Evolutionary conservation across 495 filamentous ascomycete species (phyloP), one percentile per base, ranked within the genome.

Genomic region (Paragyromitra xinjiangensis): DNA sequence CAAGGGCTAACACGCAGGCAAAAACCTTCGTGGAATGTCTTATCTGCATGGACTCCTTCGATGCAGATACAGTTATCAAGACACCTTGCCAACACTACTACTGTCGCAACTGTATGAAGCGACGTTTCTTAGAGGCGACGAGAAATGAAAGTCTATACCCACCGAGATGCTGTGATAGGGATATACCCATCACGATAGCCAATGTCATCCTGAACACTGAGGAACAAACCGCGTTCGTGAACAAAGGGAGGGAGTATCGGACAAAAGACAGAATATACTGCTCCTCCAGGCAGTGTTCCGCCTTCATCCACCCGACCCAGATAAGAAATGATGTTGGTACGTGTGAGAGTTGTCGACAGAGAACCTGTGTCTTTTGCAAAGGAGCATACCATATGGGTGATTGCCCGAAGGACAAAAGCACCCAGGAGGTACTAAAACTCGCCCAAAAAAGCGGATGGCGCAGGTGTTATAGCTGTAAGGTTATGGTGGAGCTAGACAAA

Each of bases 361-460:
- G 37, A 6, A 86, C 84, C 6, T 87, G 85, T 69, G 68, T 73
- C 6, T 51, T 78, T n/a, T 86, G 85, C 72, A 84, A 85, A 66
- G 61, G 45, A 11, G n/a, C n/a, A 7, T 58, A 70, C 0, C 84
- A 86, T 71, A 6, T 29, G 0, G 81, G 79, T 0, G 64, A 70
- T 26, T 85, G 85, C 26, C 73, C 73, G 0, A 56, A 73, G 0
- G 81, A 84, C 55, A 63, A 34, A 34, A 69, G 5, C 24, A 53
- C 68, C 6, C 45, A 69, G 48, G 73, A 58, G 6, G 34, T 85
- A 0, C 63, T 85, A 19, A 64, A 58, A 8, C 6, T 82, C 5
- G 84, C 83, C 5, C 34, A 63, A 19, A 37, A 71, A 16, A 42
- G 67, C 16, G 81, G 82, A 3, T 85, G 83, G 83, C 73, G 78